Evolutionary conservation across 2,329 filamentous ascomycete species (phyloP).

Genomic region (Dissoconium aciculare): DNA sequence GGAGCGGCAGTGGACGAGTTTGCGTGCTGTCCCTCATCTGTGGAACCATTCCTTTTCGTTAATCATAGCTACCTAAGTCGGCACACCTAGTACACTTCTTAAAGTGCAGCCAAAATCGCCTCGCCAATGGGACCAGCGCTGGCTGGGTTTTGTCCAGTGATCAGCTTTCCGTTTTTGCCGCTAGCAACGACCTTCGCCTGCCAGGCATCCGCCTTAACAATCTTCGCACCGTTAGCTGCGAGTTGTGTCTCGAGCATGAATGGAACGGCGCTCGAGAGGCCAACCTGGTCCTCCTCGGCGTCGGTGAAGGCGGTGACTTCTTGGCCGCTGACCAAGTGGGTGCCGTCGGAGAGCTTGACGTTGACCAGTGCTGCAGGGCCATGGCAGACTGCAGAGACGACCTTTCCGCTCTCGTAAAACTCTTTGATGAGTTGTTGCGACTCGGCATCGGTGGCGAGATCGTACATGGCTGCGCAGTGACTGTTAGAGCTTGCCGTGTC

Average conservation of each 20-base stretch:
- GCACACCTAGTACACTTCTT: too few relatives aligned
- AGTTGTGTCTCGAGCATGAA: slow-evolving; percentile 48
- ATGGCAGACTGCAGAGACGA: slow-evolving; percentile 54
- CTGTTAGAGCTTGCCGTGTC: slow-evolving; percentile 1
- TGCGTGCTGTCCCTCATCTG: too few relatives aligned
- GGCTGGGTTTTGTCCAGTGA: slow-evolving; percentile 36
- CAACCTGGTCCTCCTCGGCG: slow-evolving; percentile 37
- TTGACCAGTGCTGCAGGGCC: slow-evolving; percentile 49
- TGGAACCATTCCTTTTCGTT: too few relatives aligned
- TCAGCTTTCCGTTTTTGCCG: slow-evolving; percentile 25
- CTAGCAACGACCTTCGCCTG: slow-evolving; percentile 30
- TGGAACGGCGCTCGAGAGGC: slow-evolving; percentile 32
- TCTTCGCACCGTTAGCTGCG: slow-evolving; percentile 38
- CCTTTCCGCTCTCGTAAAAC: slow-evolving; percentile 47
- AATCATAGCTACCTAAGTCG: too few relatives aligned
- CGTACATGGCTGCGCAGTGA: slow-evolving; percentile 43
- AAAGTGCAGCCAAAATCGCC: slow-evolving; percentile 21
- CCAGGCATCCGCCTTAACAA: slow-evolving; percentile 40
- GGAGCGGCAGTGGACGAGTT: too few relatives aligned
- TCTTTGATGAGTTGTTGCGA: slow-evolving; percentile 47
- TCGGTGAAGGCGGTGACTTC: slow-evolving; percentile 47
- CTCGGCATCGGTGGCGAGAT: slow-evolving; percentile 43
- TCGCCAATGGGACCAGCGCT: slow-evolving; percentile 31
- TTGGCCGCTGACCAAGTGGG: slow-evolving; percentile 40
- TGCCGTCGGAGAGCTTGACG: slow-evolving; percentile 38